phyloP scores from a whole-genome alignment of 108 stramenopile genomes.

The Parietichytrium sp. region DNA sequence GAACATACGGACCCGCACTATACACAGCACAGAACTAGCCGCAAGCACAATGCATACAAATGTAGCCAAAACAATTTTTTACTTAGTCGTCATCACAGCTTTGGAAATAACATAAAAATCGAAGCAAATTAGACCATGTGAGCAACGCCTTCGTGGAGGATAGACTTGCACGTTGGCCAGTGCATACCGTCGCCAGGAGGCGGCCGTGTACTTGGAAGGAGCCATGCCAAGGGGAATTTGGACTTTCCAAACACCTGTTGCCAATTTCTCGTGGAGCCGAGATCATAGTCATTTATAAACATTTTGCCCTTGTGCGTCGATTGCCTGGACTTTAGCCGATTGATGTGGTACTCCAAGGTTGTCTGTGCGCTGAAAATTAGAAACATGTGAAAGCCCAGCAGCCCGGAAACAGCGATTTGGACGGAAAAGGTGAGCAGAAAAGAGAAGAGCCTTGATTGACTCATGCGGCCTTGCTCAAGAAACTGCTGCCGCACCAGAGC shows the following conservation, averaged over 20 bases:
- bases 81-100: too few relatives aligned
- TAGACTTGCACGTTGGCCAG: not conserved
- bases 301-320: not conserved
- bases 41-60: too few relatives aligned
- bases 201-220: not conserved
- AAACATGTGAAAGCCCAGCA: not conserved
- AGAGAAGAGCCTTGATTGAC: too few relatives aligned
- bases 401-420: not conserved
- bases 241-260: constrained; percentile 21
- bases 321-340: too few relatives aligned
- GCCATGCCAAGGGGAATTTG: not conserved
- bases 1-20: too few relatives aligned
- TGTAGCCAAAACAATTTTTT: too few relatives aligned
- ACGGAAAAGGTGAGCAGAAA: not conserved
- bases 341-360: constrained; percentile 15
- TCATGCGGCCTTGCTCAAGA: too few relatives aligned
- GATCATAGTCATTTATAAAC: not conserved
- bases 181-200: constrained; percentile 12
- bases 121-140: too few relatives aligned
- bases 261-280: constrained; percentile 17
- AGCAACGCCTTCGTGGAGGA: too few relatives aligned
- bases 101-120: too few relatives aligned
- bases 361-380: not conserved
- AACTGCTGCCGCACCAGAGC: too few relatives aligned
- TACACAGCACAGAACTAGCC: too few relatives aligned